These are phyloP conservation scores for Pseudogymnoascus sp. DNA, from an alignment of 2,329 filamentous ascomycete genomes.

Conservation along the genomic window DNA sequence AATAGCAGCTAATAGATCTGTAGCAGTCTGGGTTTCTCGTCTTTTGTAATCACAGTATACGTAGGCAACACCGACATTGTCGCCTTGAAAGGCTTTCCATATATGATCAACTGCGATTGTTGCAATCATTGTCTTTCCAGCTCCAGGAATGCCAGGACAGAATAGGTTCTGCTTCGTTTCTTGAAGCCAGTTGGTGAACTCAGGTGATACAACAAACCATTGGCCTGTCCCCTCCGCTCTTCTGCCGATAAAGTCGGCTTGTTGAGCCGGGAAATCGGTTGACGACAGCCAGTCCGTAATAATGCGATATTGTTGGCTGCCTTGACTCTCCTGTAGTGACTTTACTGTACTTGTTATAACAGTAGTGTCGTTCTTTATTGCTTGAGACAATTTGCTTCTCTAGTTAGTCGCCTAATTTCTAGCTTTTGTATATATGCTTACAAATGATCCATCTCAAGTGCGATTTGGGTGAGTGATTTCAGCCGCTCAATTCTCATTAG, in stretches of 20 bases:
- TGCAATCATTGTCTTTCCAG: not conserved
- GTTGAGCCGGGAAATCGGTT: constrained; percentile 31
- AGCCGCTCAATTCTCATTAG: not conserved
- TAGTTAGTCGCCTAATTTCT: not conserved
- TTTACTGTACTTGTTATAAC: not conserved
- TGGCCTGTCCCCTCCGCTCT: constrained; percentile 27
- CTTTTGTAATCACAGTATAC: constrained; percentile 31
- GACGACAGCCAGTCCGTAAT: constrained; percentile 32
- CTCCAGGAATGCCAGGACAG: constrained; percentile 12
- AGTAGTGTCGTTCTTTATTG: not conserved
- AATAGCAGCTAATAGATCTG: constrained; percentile 19
- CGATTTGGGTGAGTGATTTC: not conserved
- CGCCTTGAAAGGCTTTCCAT: not conserved
- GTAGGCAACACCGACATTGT: constrained; percentile 26
- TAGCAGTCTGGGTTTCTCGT: constrained; percentile 22
- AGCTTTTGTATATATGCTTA: not conserved
- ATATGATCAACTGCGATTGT: not conserved
- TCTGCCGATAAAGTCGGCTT: constrained; percentile 32
- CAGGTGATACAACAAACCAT: constrained; percentile 13
- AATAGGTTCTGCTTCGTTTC: constrained; percentile 9
- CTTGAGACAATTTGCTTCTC: not conserved
- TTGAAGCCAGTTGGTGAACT: constrained; percentile 11
- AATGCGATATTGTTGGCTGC: not conserved
- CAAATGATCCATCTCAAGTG: not conserved
- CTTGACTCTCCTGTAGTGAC: not conserved